phyloP scores from a whole-genome alignment of 2,329 filamentous ascomycete species.

The Fonsecaea multimorphosa region DNA sequence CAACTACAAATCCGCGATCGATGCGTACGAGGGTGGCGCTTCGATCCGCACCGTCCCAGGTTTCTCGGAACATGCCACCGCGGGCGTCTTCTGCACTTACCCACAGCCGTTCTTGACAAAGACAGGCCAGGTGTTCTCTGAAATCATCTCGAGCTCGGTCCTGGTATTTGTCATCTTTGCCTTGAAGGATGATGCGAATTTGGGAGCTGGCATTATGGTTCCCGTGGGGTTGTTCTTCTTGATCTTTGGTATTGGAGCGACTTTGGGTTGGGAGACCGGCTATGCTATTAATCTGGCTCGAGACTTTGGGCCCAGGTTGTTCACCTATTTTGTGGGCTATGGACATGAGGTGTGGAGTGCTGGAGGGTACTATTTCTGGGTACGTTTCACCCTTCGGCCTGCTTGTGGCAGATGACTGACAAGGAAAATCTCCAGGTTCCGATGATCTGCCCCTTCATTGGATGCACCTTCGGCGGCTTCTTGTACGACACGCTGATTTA shows the following conservation, averaged over 20 bases:
- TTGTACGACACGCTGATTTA: slow-evolving; percentile 68
- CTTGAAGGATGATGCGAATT: slow-evolving; percentile 59
- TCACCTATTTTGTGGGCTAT: slow-evolving; percentile 68
- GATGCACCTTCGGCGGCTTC: slow-evolving; percentile 64
- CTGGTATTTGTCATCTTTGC: slow-evolving; percentile 71
- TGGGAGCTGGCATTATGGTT: slow-evolving; percentile 60
- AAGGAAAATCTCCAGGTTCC: slow-evolving; percentile 58
- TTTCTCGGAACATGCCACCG: slow-evolving; percentile 61
- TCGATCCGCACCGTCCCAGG: slow-evolving; percentile 64
- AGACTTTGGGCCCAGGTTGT: slow-evolving; percentile 68
- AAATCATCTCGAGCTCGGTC: slow-evolving; percentile 66
- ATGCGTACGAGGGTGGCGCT: slow-evolving; percentile 63
- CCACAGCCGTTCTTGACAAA: slow-evolving; percentile 67
- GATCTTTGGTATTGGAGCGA: slow-evolving; percentile 71
- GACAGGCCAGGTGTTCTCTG: slow-evolving; percentile 68
- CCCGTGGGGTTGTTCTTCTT: slow-evolving; percentile 68
- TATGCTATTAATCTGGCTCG: slow-evolving; percentile 72
- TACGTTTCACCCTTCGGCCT: slow-evolving; percentile 38
- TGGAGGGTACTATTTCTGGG: slow-evolving; percentile 71
- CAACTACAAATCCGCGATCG: slow-evolving; percentile 65
- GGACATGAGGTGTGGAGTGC: slow-evolving; percentile 62
- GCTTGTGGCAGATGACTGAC: slow-evolving; percentile 10
- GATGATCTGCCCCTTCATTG: slow-evolving; percentile 69
- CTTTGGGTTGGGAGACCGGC: slow-evolving; percentile 72
- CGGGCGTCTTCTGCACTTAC: slow-evolving; percentile 71